phyloP scores from a whole-genome alignment of 495 filamentous ascomycete genomes.

The Podospora pseudoanserina region DNA sequence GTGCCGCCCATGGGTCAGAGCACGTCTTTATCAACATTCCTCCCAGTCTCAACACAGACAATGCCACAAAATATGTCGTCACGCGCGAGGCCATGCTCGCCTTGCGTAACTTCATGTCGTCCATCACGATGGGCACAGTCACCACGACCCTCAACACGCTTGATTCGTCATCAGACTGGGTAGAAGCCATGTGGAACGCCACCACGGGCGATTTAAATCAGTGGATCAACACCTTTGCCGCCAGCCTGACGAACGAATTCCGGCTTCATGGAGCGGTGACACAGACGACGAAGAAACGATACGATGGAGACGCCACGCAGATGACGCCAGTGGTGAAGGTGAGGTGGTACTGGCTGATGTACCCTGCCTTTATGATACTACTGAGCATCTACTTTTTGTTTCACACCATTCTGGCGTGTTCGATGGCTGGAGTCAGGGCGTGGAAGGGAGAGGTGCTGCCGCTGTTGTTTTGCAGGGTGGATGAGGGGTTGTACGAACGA shows the following conservation, averaged over 20 bases:
- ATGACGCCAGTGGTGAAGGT: conserved; percentile 33
- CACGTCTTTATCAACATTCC: conserved; percentile 35
- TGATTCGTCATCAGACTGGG: conserved; percentile 39
- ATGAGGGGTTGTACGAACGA: conserved; percentile 31
- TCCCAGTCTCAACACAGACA: conserved; percentile 23
- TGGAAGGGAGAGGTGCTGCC: conserved; percentile 40
- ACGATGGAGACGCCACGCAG: conserved; percentile 31
- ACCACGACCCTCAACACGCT: conserved; percentile 23
- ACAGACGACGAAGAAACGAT: conserved; percentile 9
- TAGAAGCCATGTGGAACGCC: conserved; percentile 37
- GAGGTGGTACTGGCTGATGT: conserved; percentile 39
- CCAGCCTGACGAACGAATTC: conserved; percentile 35
- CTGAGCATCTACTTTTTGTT: conserved; percentile 34
- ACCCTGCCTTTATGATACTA: conserved; percentile 35
- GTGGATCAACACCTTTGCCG: conserved; percentile 33
- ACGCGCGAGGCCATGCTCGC: conserved; percentile 29
- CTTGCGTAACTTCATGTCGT: conserved; percentile 32
- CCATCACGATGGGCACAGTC: conserved; percentile 30
- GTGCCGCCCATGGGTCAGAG: conserved; percentile 19
- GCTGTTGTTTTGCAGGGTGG: conserved; percentile 38
- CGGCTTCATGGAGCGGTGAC: conserved; percentile 27
- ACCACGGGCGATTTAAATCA: conserved; percentile 21
- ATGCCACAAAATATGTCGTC: conserved; percentile 28
- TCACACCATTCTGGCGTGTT: conserved; percentile 33
- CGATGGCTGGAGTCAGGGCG: conserved; percentile 33